These are phyloP conservation scores for Ogataea saltuana DNA, from an alignment of 805 yeast species.

Conservation along the genomic window DNA sequence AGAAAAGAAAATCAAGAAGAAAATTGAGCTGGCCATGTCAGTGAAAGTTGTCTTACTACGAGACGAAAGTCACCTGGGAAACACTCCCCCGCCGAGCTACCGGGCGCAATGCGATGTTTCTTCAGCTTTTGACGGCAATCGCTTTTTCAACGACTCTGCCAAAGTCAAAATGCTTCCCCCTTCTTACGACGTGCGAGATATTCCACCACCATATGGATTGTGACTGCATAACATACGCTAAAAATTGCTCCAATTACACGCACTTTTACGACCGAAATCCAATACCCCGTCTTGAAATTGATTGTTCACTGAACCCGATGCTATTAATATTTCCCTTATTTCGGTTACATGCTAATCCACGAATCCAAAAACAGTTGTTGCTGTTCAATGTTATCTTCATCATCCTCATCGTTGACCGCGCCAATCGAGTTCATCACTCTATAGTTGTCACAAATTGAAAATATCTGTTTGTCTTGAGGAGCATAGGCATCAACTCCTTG, in stretches of 20 bases:
- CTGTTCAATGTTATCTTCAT: conserved; percentile 18
- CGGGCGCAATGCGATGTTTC: conserved; percentile 8
- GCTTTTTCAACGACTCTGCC: conserved; percentile 4
- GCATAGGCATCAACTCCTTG: conserved; percentile 33
- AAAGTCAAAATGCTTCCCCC: conserved; percentile 22
- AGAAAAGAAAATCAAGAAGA: conserved; percentile 5
- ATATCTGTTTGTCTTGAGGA: conserved; percentile 32
- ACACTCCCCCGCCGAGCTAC: conserved; percentile 25
- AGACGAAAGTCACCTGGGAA: conserved; percentile 25
- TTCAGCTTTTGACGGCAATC: conserved; percentile 2
- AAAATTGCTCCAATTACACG: conserved; percentile 2
- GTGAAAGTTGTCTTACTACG: conserved; percentile 22
- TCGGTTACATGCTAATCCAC: conserved; percentile 31
- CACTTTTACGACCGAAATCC: too few species aligned
- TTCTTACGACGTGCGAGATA: conserved; percentile 12
- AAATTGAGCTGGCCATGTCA: conserved; percentile 29
- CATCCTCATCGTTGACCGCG: conserved; percentile 16
- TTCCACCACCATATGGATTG: conserved; percentile 5
- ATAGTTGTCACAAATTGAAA: conserved; percentile 35
- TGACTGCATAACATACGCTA: too few species aligned
- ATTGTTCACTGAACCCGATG: too few species aligned
- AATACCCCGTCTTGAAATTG: too few species aligned
- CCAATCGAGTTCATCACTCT: conserved; percentile 29
- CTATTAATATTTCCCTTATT: conserved; percentile 4
- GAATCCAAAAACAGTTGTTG: conserved; percentile 31